Conservation (phyloP, 768 basidiomycete genomes). For the Collybia sordida region DNA sequence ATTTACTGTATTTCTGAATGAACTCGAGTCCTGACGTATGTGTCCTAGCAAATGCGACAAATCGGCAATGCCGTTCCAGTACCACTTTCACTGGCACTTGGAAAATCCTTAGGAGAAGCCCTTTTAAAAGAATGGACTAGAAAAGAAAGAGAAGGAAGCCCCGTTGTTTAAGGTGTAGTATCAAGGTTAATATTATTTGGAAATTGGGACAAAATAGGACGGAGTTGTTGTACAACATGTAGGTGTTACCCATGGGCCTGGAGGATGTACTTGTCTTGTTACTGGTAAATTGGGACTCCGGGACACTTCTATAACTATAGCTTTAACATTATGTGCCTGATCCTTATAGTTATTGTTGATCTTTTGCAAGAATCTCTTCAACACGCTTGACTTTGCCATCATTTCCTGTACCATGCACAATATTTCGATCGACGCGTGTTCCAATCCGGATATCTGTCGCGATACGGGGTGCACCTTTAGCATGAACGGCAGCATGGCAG, state of each 20-base stretch:
- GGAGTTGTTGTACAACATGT: not conserved
- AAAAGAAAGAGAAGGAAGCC: conserved; percentile 43
- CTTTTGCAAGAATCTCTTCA: conserved; percentile 66
- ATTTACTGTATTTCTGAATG: conserved; percentile 19
- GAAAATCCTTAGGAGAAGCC: conserved; percentile 45
- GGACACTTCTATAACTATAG: not conserved
- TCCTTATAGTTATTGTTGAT: conserved; percentile 12
- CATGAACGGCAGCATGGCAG: conserved; percentile 87
- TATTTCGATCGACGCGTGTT: conserved; percentile 73
- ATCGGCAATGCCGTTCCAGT: conserved; percentile 83
- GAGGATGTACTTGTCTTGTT: not conserved
- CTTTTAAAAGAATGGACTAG: conserved; percentile 45
- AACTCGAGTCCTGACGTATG: conserved; percentile 1
- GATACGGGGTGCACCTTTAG: conserved; percentile 68
- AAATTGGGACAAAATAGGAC: not conserved
- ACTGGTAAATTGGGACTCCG: not conserved
- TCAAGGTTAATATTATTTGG: conserved; percentile 1
- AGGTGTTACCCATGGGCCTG: not conserved
- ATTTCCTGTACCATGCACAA: conserved; percentile 69
- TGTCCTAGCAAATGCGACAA: conserved; percentile 63
- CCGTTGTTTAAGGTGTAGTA: conserved; percentile 28
- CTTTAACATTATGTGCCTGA: too few species aligned
- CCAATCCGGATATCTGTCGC: conserved; percentile 96
- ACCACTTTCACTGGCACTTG: conserved; percentile 64
- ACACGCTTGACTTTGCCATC: conserved; percentile 80